Evolutionary conservation across 768 basidiomycete species (phyloP), one percentile per base, ranked within the genome.

Genomic region (Suillus sp.): DNA sequence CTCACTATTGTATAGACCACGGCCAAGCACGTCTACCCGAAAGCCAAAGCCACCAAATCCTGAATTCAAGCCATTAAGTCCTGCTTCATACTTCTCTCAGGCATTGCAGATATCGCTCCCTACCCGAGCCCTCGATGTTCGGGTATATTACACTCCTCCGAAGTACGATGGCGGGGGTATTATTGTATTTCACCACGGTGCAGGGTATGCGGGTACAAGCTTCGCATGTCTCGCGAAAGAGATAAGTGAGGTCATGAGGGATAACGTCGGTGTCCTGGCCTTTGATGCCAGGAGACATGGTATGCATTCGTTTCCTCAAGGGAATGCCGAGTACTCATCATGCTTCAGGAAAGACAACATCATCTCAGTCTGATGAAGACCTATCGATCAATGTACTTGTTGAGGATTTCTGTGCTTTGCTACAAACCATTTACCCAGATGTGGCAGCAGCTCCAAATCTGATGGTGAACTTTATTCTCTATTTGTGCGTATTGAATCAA

Each of bases 161-260:
- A 80, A 80, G 55, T 64, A 50, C 18, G 66, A 62, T 22, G 69
- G 67, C 0, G 81, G 80, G 20, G 88, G 90, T 0, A 86, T 96
- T 3, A 84, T 99, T 73, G 83, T 98, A 6, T 96, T 93, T 77
- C 95, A 97, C 70, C 96, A 99, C 68, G 97, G 97, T 1, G 96
- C 94, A 0, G 97, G 97, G 16, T 94, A 94, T 72, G 89, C 90
- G 0, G 97, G 87, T 0, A 79, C 98, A 65, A 92, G 86, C 66
- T 99, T 96, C 74, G 95, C 97, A 2, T 89, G 87, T 69, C 82
- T 97, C 62, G 94, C 96, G n/a, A 90, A 89, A 75, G 90, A 92
- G 75, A 78, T 98, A 1, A 74, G 72, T 13, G 83, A 78, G 48
- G 66, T 82, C 73, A 84, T 86, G 48, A 81, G 80, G 34, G 89